Conservation (phyloP, 2,329 filamentous ascomycete genomes). For the Sporothrix brunneoviolacea region DNA sequence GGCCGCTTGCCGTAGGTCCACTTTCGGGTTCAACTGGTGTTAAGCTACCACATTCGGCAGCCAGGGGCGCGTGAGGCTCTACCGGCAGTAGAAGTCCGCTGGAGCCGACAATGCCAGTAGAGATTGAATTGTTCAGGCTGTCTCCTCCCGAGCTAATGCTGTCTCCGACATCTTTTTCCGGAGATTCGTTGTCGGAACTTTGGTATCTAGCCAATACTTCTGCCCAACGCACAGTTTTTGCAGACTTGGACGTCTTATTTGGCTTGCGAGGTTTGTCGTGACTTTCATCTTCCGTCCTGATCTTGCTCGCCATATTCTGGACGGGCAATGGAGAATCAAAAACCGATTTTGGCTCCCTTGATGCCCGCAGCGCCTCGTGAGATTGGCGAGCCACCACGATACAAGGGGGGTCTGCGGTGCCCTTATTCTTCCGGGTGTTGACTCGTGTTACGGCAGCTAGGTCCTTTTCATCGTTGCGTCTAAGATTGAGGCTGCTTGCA, state of each 20-base stretch:
- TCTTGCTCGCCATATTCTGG: neutral
- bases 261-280: neutral
- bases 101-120: no score
- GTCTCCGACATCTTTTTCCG: neutral
- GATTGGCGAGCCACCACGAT: conserved; percentile 25
- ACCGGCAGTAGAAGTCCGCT: no score
- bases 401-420: conserved; percentile 27
- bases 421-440: conserved; percentile 42
- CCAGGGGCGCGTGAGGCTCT: no score
- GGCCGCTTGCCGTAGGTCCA: no score
- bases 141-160: no score
- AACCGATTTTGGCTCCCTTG: conserved; percentile 23
- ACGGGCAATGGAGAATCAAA: conserved; percentile 20
- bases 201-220: conserved; percentile 26
- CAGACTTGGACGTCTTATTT: conserved; percentile 5
- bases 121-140: no score
- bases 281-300: neutral
- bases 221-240: conserved; percentile 30
- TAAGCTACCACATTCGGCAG: no score
- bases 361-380: conserved; percentile 22
- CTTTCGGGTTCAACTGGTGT: no score
- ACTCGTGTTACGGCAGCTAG: conserved; percentile 34
- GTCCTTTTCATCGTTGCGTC: conserved; percentile 35
- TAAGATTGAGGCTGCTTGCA: conserved; percentile 16
- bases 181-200: conserved; percentile 5